Percentiles rank a stretch among this genome's conserved stretches.
phyloP scores from a whole-genome alignment of 73 alveolate genomes.

The Paramecium sexaurelia region DNA sequence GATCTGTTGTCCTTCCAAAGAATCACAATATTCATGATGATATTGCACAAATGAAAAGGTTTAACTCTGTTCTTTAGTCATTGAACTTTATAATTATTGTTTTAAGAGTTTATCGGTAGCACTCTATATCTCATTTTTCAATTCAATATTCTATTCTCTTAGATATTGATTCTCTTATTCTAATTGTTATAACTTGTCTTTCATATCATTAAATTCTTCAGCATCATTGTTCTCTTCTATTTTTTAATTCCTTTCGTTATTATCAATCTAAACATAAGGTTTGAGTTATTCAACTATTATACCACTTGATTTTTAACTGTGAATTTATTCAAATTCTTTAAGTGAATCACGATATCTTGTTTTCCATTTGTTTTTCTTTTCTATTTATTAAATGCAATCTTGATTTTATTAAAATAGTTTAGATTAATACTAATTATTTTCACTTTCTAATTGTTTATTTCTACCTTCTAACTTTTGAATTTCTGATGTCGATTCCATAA shows the following conservation, averaged over 20 bases:
- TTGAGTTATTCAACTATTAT: background rate
- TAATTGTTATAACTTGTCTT: constrained; percentile 1
- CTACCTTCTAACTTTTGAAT: background rate
- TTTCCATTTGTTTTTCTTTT: constrained; percentile 52
- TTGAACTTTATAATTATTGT: constrained; percentile 32
- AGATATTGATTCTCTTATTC: constrained; percentile 33
- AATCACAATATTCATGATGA: background rate
- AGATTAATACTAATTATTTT: background rate
- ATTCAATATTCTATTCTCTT: constrained; percentile 33
- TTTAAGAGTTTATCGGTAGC: constrained; percentile 39
- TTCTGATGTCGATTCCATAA: background rate
- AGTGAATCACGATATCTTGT: background rate
- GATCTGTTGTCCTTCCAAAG: background rate
- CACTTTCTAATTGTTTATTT: background rate
- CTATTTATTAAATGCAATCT: background rate
- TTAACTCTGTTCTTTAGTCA: constrained; percentile 17
- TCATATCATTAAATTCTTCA: background rate
- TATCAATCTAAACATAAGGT: background rate
- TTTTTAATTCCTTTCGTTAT: background rate
- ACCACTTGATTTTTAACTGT: background rate
- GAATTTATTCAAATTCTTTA: background rate
- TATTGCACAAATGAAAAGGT: constrained; percentile 8
- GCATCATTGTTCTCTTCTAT: background rate
- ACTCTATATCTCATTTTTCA: background rate
- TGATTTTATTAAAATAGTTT: background rate